Evolutionary conservation across 1,284 basidiomycete genomes (phyloP), one percentile per base, ranked within the genome.

Genomic region (Grifola frondosa): DNA sequence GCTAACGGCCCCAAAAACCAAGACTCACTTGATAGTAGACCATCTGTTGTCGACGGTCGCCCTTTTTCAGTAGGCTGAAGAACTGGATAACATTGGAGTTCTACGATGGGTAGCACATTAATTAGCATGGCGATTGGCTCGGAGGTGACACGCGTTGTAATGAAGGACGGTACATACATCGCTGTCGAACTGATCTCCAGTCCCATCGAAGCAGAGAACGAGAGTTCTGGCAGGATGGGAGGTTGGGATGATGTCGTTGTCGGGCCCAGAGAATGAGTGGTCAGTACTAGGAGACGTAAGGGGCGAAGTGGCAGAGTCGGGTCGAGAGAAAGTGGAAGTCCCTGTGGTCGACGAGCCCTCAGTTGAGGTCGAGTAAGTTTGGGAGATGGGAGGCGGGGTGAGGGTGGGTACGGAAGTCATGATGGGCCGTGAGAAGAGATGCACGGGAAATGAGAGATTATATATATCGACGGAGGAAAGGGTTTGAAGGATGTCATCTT

Each of bases 81-180:
- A 84, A 62, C 43, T 78, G 67, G 19, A 82, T 73, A 39, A 84
- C 72, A 47, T 83, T 84, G 11, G 80, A 81, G 62, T 83, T 83
- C 64, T 67, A 73, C 6, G 11, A 32, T 5, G 31, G 12, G 7
- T 23, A 39, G 24, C 24, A 11, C 9, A n/a, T n/a, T 2, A 11
- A 15, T 21, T 13, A 20, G 31, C 6, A 6, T 15, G 10, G 13
- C 23, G 6, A 26, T 37, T 11, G n/a, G 13, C 12, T 17, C 6
- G 13, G 1, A 15, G 17, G 13, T 21, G 6, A 4, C 22, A 11
- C 19, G 30, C 10, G 16, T 31, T 12, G 25, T 2, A 6, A 16
- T 7, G 21, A 2, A 32, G n/a, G 33, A 21, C 15, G 13, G 9
- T 6, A 61, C 73, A 22, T 37, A 78, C 77, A 52, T 77, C 74